Base-by-base conservation (phyloP, 345 rosid species). In the Citrus trifoliata region DNA sequence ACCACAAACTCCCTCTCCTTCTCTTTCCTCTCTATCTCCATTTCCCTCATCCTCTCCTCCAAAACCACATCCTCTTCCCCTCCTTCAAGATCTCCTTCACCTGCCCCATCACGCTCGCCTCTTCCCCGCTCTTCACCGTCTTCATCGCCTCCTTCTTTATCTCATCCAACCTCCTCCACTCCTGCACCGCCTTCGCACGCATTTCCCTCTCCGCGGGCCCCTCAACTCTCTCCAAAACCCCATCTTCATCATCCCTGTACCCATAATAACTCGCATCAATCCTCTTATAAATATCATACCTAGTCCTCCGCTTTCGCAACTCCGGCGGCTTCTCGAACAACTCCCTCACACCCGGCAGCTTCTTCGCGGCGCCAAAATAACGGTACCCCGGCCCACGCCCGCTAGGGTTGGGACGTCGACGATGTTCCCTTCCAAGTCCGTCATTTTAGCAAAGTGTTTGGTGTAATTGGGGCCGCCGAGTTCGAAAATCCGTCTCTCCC, bases 321-420 rank as follows among this genome's bases (percentile, higher is more conserved):
- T 91, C 98, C 4, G 97, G 98, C 2, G 99, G 99, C 78, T 96
- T 96, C 88, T 96, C 98, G 42, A 96, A 94, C 58, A 94, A 80
- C 86, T 96, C 99, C 51, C 86, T 83, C 0, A 94, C 97, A 10
- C 99, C 98, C 0, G 99, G 97, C 28, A 96, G 85, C 79, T 94
- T 96, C 87, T 96, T 96, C 28, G 97, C 97, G 0, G 97, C 98
- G 3, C 98, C 97, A 35, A 96, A 94, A 67, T 94, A 96, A 3
- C 97, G 93, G 80, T 96, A 96, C 18, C 99, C 97, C 1, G 98
- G 97, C 1, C 98, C 98, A 2, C 99, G 95, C 0, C 98, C 98
- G 40, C 98, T 93, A 60, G 98, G 93, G 81, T 96, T 96, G 99
- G 98, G 9, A 96, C 99, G 61, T 96, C 98, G 7, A 94, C 68